Conservation (phyloP, 345 rosid species). For the Combretum micranthum region DNA sequence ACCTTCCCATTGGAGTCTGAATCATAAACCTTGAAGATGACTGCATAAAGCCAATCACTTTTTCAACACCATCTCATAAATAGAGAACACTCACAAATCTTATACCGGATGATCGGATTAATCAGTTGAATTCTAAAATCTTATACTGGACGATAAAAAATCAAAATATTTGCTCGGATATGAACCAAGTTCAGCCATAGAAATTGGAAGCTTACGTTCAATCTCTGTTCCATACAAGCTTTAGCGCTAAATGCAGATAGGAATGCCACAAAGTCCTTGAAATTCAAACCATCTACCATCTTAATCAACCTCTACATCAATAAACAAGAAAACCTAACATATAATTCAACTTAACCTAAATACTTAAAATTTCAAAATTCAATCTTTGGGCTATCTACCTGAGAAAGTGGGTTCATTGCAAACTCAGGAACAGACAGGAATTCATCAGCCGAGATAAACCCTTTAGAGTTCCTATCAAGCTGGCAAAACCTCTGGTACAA, state of each 20-base stretch:
- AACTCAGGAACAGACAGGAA: conserved; percentile 83
- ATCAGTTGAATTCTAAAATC: no score
- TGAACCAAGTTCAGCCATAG: no score
- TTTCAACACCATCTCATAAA: not conserved
- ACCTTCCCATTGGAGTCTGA: conserved; percentile 81
- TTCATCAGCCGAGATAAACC: conserved; percentile 78
- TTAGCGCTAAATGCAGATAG: conserved; percentile 80
- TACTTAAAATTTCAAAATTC: not conserved
- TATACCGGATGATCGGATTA: no score
- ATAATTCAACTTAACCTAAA: not conserved
- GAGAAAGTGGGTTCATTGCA: conserved; percentile 85
- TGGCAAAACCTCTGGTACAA: conserved; percentile 81
- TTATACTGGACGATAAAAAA: no score
- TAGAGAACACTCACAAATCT: not conserved
- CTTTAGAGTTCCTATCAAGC: conserved; percentile 65
- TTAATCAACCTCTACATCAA: conserved; percentile 56
- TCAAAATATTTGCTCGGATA: no score
- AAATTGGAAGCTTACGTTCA: conserved; percentile 35
- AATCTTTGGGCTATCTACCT: conserved; percentile 24
- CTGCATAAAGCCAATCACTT: conserved; percentile 20
- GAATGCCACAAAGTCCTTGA: conserved; percentile 90
- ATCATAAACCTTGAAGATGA: conserved; percentile 83
- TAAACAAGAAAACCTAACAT: not conserved
- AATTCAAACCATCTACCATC: conserved; percentile 78
- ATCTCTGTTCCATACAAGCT: conserved; percentile 55